Base-by-base conservation (phyloP, 352 stramenopile species). In the Pythium rhizo-oryzae region DNA sequence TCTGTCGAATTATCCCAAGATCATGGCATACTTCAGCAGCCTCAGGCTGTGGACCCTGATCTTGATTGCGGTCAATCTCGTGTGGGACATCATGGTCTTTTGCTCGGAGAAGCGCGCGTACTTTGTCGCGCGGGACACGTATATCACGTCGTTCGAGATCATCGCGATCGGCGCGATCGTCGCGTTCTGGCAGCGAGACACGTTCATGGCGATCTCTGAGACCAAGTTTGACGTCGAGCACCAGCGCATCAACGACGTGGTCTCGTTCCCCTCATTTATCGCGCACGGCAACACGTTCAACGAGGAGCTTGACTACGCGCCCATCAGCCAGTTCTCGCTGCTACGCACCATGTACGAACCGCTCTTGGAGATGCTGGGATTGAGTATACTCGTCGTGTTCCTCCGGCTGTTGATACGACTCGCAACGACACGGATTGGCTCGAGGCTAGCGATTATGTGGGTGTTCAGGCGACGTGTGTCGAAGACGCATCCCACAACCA, bases 241-340 rank as follows among this genome's bases (percentile, higher is more conserved):
- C 41, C 71, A 78, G 68, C 71, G 71, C n/a, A 16, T 70, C n/a
- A 67, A 65, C 13, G 71, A 78, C 41, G 35, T 69, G 6, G 19
- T 58, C 12, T 62, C 67, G 1, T 78, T 78, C 47, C 23, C 52
- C 2, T 65, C 52, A 11, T 62, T 24, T 35, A 44, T 76, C 9
- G 71, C 67, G 33, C 61, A 67, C 25, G 64, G 56, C 19, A 78
- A 78, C 59, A 69, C 67, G 23, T 79, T 70, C 54, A 74, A 76
- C 24, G 60, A 54, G 51, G 55, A 69, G 5, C 60, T 70, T 16
- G 65, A 79, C 15, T 44, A 54, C 21, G 49, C 66, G 2, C 56
- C 70, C 11, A 59, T 33, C 15, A 75, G 66, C 5, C 37, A 53
- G 8, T 37, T 62, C 16, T 15, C 62, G 6, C 57, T 79, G 21